Base-by-base conservation (phyloP, 1,139 yeast species). In the Pichia sp. region DNA sequence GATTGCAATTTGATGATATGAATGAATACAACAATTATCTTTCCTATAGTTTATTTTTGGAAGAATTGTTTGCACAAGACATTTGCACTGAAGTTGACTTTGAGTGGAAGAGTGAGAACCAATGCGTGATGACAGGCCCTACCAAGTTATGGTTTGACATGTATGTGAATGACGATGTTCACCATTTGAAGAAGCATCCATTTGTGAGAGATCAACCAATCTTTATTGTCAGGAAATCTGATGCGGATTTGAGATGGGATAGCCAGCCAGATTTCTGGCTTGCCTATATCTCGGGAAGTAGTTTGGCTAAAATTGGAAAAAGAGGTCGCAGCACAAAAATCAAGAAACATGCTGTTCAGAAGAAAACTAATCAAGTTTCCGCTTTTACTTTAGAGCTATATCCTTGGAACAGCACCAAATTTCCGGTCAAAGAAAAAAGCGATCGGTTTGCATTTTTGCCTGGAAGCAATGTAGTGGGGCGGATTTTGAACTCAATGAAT, bases 401-500 rank as follows among this genome's bases (percentile, higher is more conserved):
- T 60, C 70, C 74, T 10, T 83, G 89, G 89, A 82, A 82, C 60
- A 66, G 69, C 41, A 67, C 68, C 41, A 74, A 75, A 12, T 67
- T 83, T 50, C 88, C 87, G 3, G 50, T 69, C 47, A 58, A 57
- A 50, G 65, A 52, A 49, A 51, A 63, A 41, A 59, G 58, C 36
- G 30, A 44, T 16, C 31, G 70, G 50, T 69, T 81, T 57, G 79
- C 77, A 40, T 63, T 85, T 13, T 62, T 84, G 50, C 88, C 89
- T 0, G 82, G 83, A 12, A 78, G 85, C 7, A 78, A 81, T 5
- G 85, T 85, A 2, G 78, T 82, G 8, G 76, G 80, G 46, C 70
- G 90, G 64, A 81, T 82, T 3, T 71, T 83, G 62, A 74, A 76
- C 59, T 85, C 89, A 0, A 84, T 83, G 87, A 72, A 79, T 1